Conservation (phyloP, 2,329 filamentous ascomycete species). For the Neocucurbitaria cava region DNA sequence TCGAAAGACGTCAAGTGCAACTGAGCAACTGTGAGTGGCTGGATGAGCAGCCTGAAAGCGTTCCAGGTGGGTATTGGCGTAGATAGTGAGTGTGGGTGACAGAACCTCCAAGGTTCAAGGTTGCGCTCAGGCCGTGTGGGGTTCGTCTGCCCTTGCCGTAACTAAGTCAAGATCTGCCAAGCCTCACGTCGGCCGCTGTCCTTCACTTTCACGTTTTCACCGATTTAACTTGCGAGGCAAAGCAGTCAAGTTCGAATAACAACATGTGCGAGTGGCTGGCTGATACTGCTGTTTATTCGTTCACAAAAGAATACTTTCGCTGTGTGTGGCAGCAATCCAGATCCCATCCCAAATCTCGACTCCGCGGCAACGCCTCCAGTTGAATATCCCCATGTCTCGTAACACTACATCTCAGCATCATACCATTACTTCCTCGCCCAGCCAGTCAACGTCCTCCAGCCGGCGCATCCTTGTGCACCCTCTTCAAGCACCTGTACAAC, state of each 20-base stretch:
- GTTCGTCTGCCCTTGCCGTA: constrained; percentile 20
- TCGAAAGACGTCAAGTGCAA: constrained; percentile 4
- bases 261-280: constrained; percentile 5
- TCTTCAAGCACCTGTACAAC: constrained; percentile 66
- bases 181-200: constrained; percentile 14
- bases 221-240: not conserved
- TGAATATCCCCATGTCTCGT: constrained; percentile 7
- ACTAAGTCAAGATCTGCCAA: constrained; percentile 23
- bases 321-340: constrained; percentile 40
- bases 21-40: not conserved
- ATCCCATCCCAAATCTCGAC: constrained; percentile 9
- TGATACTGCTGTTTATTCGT: constrained; percentile 24
- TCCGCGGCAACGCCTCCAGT: not conserved
- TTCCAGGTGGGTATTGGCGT: not conserved
- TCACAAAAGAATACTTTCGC: constrained; percentile 33
- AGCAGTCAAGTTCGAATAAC: not conserved
- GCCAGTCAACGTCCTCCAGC: constrained; percentile 67
- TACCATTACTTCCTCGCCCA: constrained; percentile 48
- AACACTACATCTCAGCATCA: constrained; percentile 26
- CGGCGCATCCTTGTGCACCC: constrained; percentile 63
- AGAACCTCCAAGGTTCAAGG: constrained; percentile 10
- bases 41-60: not conserved
- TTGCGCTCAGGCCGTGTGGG: constrained; percentile 31
- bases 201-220: not conserved
- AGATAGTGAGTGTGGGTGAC: not conserved